These are phyloP conservation scores for Coriaria nepalensis DNA, from an alignment of 306 rosid genomes.

Conservation along the genomic window DNA sequence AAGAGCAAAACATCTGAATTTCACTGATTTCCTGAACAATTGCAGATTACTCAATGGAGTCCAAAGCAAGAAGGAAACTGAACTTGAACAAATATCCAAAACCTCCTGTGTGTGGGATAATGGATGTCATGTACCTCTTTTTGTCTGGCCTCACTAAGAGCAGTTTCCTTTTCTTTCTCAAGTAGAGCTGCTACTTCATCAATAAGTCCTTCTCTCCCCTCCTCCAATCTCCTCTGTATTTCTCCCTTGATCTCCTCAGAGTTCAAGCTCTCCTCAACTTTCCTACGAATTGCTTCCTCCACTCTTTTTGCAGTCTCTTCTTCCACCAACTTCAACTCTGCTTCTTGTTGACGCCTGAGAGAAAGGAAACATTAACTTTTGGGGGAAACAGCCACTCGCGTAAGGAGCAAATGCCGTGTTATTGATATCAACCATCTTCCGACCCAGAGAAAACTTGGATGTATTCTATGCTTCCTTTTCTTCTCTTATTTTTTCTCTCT, in stretches of 20 bases:
- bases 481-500: conserved; percentile 17
- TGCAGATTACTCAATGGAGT: too few species aligned
- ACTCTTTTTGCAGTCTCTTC: conserved; percentile 74
- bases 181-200: conserved; percentile 73
- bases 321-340: conserved; percentile 57
- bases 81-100: too few species aligned
- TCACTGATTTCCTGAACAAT: too few species aligned
- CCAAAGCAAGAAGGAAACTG: too few species aligned
- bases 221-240: conserved; percentile 54
- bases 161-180: conserved; percentile 79
- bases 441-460: conserved; percentile 13
- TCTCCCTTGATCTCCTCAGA: conserved; percentile 50
- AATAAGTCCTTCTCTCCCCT: conserved; percentile 50
- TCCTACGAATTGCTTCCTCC: conserved; percentile 60
- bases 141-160: conserved; percentile 64
- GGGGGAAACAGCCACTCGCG: conserved; percentile 29
- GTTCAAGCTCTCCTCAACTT: conserved; percentile 66
- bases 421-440: conserved; percentile 16
- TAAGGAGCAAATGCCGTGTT: conserved; percentile 15
- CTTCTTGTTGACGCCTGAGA: conserved; percentile 56
- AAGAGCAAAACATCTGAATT: too few species aligned
- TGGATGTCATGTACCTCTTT: conserved; percentile 53
- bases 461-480: conserved; percentile 7
- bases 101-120: too few species aligned
- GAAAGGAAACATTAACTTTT: conserved; percentile 16